Evolutionary conservation across 768 basidiomycete genomes (phyloP), one percentile per base, ranked within the genome.

Genomic region (Agrocybe praecox): DNA sequence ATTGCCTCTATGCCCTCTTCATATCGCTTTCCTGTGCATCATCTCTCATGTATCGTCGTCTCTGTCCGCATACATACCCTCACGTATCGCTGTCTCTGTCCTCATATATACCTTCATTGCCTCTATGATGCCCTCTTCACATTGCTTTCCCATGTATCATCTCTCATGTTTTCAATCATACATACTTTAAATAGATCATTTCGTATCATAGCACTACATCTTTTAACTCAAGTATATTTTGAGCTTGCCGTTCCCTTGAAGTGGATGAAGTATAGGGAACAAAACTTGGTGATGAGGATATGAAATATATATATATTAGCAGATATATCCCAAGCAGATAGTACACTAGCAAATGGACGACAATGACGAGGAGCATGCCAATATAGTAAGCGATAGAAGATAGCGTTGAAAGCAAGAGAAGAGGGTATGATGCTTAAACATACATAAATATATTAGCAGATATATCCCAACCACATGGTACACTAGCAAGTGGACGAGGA

Each of bases 221-320:
- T 49, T 23, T 48, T n/a, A 50, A 17, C 45, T 53, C 32, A 49
- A n/a, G n/a, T n/a, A n/a, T n/a, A n/a, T n/a, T n/a, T n/a, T n/a
- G n/a, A n/a, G n/a, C n/a, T n/a, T n/a, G n/a, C n/a, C n/a, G n/a
- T n/a, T n/a, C n/a, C n/a, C n/a, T n/a, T n/a, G n/a, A n/a, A n/a
- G n/a, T n/a, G n/a, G n/a, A n/a, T n/a, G n/a, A n/a, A n/a, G n/a
- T n/a, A n/a, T n/a, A n/a, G n/a, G n/a, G n/a, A 34, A 7, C 33
- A 34, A 15, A 34, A 34, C 7, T 7, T 34, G 8, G 33, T 34
- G 15, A 8, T 34, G n/a, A n/a, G 53, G 58, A 44, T 42, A 55
- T 60, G 55, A 48, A 59, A 46, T n/a, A n/a, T n/a, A n/a, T 45
- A 46, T 60, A 52, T 59, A 59, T 59, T 59, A 55, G 53, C 52